Evolutionary conservation across 495 filamentous ascomycete species (phyloP).

Genomic region (Penicillium mononematosum): DNA sequence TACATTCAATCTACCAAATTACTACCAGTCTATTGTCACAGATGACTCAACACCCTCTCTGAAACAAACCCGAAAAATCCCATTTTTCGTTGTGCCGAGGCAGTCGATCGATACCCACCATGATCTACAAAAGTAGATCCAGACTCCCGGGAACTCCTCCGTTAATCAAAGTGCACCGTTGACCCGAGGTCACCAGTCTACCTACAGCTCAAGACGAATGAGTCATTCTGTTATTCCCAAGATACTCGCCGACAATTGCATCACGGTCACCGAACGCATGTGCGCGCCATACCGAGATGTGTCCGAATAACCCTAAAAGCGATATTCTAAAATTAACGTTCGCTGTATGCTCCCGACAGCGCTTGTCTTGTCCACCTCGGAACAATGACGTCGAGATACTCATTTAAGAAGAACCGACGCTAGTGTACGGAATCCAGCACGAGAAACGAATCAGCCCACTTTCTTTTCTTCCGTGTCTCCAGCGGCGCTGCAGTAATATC

Average conservation of each 20-base stretch:
- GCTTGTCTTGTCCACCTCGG: not conserved
- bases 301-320: not conserved
- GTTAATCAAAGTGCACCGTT: not conserved
- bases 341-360: not conserved
- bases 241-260: not conserved
- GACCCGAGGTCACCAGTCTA: not conserved
- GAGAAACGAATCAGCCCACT: not conserved
- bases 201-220: not conserved
- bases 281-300: not conserved
- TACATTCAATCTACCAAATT: not conserved
- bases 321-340: not conserved
- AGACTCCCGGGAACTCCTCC: not conserved
- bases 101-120: not conserved
- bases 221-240: not conserved
- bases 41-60: not conserved
- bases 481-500: not conserved
- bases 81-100: not conserved
- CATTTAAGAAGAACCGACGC: not conserved
- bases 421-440: not conserved
- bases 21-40: not conserved
- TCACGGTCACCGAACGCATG: not conserved
- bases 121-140: slow-evolving; percentile 3
- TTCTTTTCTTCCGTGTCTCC: not conserved
- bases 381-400: not conserved
- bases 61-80: not conserved